Evolutionary conservation across 2,329 filamentous ascomycete species (phyloP), one percentile per base, ranked within the genome.

Genomic region (Orbilia blumenaviensis): DNA sequence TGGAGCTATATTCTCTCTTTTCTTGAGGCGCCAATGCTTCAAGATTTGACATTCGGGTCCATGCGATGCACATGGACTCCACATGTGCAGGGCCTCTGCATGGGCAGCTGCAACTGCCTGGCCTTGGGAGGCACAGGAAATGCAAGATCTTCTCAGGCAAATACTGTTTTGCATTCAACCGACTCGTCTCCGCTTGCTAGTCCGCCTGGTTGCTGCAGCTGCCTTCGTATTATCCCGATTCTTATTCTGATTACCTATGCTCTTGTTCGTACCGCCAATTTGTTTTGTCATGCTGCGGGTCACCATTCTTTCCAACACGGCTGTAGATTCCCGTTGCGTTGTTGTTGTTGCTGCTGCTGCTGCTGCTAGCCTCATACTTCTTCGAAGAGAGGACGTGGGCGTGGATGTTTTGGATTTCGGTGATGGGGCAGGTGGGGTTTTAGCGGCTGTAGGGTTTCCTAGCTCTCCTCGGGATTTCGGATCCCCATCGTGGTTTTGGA

Each of bases 221-320:
- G 56, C 38, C 27, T 46, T 61, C 52, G 9, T 62, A 12, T 62
- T 25, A 12, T 42, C 56, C 50, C 63, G 27, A 32, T 8, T 23
- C 21, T 44, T 54, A 23, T 56, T 38, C 52, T 36, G 36, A 8
- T 38, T 38, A 16, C 16, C 44, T 21, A 23, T 23, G 21, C 41
- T 52, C 16, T 27, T 50, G 27, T 18, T 50, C 18, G 16, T 74
- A 50, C 9, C 42, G 32, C 16, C 25, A 32, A 7, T 18, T 16
- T 9, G 46, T 50, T 69, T 76, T 66, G 72, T 69, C 72, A 76
- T 76, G 60, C 72, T 76, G 18, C 72, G 38, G 21, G 72, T 76
- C 25, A 76, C 25, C 52, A 64, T 66, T 48, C 64, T 69, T 66
- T 69, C 56, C 72, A 76, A 69, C 64, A 74, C 61, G 50, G 46